Conservation (phyloP, 306 rosid species). For the Myrica gale region DNA sequence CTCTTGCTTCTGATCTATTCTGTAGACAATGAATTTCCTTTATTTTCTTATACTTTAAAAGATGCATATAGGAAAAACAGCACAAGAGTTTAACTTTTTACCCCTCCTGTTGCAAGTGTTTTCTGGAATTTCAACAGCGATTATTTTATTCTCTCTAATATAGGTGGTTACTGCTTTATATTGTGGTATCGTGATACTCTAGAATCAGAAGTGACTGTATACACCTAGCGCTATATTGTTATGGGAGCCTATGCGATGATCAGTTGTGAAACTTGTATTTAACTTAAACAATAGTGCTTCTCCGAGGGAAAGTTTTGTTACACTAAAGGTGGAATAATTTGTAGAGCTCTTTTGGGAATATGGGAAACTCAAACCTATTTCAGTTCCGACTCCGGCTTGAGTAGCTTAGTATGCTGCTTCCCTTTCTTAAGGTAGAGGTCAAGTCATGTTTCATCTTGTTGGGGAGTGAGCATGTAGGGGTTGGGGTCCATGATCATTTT, state of each 20-base stretch:
- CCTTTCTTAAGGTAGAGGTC: neutral
- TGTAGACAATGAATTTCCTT: neutral
- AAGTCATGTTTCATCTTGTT: neutral
- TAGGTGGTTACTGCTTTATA: neutral
- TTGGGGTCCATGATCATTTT: neutral
- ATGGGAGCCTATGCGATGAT: neutral
- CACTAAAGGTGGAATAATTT: neutral
- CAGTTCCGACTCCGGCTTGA: neutral
- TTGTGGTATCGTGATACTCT: neutral
- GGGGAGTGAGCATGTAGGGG: neutral
- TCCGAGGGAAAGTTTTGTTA: neutral
- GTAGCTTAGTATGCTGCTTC: neutral
- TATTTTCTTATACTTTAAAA: neutral
- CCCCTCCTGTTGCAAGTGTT: neutral
- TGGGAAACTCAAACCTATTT: constrained; percentile 5
- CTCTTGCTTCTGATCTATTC: neutral
- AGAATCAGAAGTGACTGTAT: too few species aligned
- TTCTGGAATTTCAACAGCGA: neutral
- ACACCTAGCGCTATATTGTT: neutral
- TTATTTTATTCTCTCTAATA: neutral
- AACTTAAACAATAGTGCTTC: neutral
- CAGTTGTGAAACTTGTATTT: neutral
- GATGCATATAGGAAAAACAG: neutral
- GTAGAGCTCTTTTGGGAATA: neutral
- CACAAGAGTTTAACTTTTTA: neutral